Conservation (phyloP, 345 rosid species). For the Theobroma cacao region DNA sequence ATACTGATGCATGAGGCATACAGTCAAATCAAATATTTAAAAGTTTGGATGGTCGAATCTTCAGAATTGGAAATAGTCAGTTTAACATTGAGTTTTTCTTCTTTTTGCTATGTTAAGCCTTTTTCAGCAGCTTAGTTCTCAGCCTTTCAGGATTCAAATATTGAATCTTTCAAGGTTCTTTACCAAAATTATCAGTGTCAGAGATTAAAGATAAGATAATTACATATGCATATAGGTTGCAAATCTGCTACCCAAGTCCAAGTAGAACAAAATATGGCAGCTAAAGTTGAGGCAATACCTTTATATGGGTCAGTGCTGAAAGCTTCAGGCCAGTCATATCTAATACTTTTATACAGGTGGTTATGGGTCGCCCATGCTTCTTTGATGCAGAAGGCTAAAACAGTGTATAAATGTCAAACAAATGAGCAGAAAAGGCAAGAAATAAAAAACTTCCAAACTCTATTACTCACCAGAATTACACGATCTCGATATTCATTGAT, state of each 20-base stretch:
- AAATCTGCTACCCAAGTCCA: neutral
- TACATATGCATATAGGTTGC: neutral
- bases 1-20: neutral
- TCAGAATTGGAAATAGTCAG: neutral
- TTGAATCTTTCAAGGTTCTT: neutral
- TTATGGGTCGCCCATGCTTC: slow-evolving; percentile 74
- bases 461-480: slow-evolving; percentile 69
- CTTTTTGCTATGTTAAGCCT: neutral
- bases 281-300: slow-evolving; percentile 39
- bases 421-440: neutral
- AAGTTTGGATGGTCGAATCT: neutral
- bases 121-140: neutral
- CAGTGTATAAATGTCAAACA: slow-evolving; percentile 16
- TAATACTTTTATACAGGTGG: slow-evolving; percentile 79
- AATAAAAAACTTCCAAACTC: neutral
- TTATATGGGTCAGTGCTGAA: slow-evolving; percentile 82
- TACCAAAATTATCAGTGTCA: neutral
- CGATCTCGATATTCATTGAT: slow-evolving; percentile 91
- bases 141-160: neutral
- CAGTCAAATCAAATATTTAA: neutral
- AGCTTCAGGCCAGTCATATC: slow-evolving; percentile 95
- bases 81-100: neutral
- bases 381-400: slow-evolving; percentile 80
- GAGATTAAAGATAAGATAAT: neutral
- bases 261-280: neutral